Evolutionary conservation across 2,329 filamentous ascomycete genomes (phyloP).

Genomic region (Alternaria postmessia): DNA sequence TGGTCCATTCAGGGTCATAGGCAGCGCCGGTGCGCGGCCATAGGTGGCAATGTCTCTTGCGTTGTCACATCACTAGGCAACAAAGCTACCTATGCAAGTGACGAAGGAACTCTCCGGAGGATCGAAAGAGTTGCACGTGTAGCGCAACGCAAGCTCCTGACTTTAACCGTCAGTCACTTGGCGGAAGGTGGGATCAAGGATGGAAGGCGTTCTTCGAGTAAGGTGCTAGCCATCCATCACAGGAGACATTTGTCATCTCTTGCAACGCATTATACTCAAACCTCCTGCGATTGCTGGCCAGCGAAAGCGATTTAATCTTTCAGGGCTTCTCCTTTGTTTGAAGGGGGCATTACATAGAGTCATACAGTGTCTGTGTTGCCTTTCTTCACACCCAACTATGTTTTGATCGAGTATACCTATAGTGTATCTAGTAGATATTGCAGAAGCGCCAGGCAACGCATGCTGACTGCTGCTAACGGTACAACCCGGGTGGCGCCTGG

Average conservation of each 20-base stretch:
- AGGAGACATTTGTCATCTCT: neutral
- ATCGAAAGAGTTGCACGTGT: neutral
- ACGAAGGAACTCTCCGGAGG: neutral
- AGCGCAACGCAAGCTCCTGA: neutral
- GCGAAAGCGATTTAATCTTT: neutral
- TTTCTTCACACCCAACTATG: neutral
- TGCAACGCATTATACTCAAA: neutral
- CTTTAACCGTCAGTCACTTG: neutral
- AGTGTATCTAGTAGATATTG: neutral
- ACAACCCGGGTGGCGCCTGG: neutral
- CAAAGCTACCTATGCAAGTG: neutral
- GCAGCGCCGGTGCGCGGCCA: neutral
- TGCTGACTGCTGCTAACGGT: conserved; percentile 1
- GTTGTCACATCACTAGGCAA: neutral
- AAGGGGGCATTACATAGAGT: neutral
- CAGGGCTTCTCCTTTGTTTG: neutral
- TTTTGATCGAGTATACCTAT: neutral
- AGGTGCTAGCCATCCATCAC: neutral
- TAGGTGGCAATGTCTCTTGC: neutral
- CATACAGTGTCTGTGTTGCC: neutral
- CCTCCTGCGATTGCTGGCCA: neutral
- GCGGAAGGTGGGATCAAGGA: neutral
- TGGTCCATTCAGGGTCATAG: neutral
- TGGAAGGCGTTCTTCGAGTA: neutral
- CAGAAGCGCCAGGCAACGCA: neutral